Evolutionary conservation across 306 rosid genomes (phyloP).

Genomic region (Quercus suber): DNA sequence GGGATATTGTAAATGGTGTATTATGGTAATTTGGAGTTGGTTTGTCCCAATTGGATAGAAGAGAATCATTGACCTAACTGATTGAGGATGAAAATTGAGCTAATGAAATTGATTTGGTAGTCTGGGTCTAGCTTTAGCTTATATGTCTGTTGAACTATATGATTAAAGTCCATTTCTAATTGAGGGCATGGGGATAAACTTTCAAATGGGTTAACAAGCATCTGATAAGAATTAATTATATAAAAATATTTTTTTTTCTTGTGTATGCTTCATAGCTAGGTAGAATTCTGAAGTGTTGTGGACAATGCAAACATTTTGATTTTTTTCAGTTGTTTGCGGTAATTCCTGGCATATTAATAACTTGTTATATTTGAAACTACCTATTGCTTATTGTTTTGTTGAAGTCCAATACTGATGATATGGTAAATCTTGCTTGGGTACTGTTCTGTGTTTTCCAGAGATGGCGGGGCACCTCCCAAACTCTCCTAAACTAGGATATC

Average conservation of each 20-base stretch:
- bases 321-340: not conserved
- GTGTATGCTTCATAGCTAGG: not conserved
- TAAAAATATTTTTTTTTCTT: not conserved
- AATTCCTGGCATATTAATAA: not conserved
- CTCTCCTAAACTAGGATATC: constrained; percentile 25
- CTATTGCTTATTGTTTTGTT: not conserved
- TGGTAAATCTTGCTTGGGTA: not conserved
- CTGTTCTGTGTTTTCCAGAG: not conserved
- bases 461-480: constrained; percentile 35
- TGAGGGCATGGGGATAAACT: not conserved
- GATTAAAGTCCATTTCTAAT: not conserved
- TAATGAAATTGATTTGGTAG: not conserved
- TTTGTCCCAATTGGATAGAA: not conserved
- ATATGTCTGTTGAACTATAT: not conserved
- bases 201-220: not conserved
- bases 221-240: not conserved
- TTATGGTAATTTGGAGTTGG: not conserved
- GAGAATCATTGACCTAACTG: too few relatives aligned
- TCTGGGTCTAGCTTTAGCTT: too few relatives aligned
- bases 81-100: not conserved
- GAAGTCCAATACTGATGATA: not conserved
- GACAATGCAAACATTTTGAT: not conserved
- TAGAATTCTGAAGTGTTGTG: not conserved
- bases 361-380: not conserved
- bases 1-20: not conserved